These are phyloP conservation scores for Astrocystis sublimbata DNA, from an alignment of 495 filamentous ascomycete species.

Conservation along the genomic window DNA sequence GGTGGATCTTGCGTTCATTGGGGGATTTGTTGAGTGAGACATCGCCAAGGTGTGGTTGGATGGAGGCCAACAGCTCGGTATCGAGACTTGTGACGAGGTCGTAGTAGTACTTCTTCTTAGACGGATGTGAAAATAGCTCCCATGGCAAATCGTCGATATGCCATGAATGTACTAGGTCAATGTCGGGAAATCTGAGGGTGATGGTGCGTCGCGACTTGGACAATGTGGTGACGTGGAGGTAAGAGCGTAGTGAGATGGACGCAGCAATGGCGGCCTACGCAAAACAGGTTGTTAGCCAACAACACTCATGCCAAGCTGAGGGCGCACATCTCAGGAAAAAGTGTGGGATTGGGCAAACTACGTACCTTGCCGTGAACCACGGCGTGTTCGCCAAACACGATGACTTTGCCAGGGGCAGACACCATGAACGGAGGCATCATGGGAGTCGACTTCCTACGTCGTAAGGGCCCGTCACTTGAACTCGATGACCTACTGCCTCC, in stretches of 20 bases:
- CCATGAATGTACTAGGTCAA: conserved; percentile 85
- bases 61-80: conserved; percentile 70
- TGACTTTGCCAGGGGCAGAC: conserved; percentile 95
- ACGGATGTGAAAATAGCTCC: conserved; percentile 71
- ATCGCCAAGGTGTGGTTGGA: conserved; percentile 70
- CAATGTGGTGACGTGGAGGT: conserved; percentile 88
- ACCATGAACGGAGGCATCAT: conserved; percentile 93
- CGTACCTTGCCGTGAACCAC: conserved; percentile 89
- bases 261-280: conserved; percentile 83
- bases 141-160: conserved; percentile 88
- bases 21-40: conserved; percentile 66
- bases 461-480: conserved; percentile 31
- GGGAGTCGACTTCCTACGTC: conserved; percentile 56
- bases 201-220: conserved; percentile 84
- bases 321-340: not conserved
- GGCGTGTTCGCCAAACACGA: conserved; percentile 95
- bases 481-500: conserved; percentile 25
- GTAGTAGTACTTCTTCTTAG: conserved; percentile 92
- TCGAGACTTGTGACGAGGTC: conserved; percentile 83
- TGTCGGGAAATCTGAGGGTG: conserved; percentile 83
- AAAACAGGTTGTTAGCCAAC: not conserved
- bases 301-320: not conserved
- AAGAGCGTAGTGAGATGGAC: conserved; percentile 90
- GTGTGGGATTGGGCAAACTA: not conserved
- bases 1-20: conserved; percentile 74